Percentiles rank a stretch among this genome's conserved stretches.
Evolutionary conservation across 1,284 basidiomycete genomes (phyloP).

Genomic region (Microbotryum violaceum): DNA sequence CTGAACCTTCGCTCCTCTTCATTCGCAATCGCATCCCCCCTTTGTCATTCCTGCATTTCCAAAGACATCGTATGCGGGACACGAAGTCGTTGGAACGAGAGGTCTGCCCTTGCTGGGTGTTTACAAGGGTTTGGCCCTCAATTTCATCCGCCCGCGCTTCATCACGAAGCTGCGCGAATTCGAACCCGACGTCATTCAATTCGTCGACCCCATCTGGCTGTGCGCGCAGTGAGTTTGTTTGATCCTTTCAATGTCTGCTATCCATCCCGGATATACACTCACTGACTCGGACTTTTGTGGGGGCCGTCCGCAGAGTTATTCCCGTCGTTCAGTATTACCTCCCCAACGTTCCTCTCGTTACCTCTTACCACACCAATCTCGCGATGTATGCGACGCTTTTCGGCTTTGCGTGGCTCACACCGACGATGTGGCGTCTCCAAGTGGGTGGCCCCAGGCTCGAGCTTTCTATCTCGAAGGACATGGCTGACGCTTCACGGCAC

Average conservation of each 20-base stretch:
- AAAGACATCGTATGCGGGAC: slow-evolving; percentile 47
- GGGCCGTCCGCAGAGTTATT: slow-evolving; percentile 9
- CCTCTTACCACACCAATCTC: slow-evolving; percentile 52
- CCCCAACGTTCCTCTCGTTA: slow-evolving; percentile 47
- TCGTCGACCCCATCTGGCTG: slow-evolving; percentile 50
- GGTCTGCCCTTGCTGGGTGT: slow-evolving; percentile 50
- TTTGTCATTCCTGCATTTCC: neutral
- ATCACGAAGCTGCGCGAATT: slow-evolving; percentile 44
- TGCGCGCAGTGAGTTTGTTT: slow-evolving; percentile 38
- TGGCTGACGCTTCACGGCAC: slow-evolving; percentile 26
- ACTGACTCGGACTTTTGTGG: slow-evolving; percentile 12
- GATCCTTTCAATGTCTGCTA: neutral
- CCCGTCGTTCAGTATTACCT: slow-evolving; percentile 40
- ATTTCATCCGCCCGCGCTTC: slow-evolving; percentile 52
- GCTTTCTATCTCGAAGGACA: neutral
- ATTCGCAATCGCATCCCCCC: too few relatives aligned
- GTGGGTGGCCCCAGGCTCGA: neutral
- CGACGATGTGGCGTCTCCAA: slow-evolving; percentile 42
- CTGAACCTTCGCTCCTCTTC: too few relatives aligned
- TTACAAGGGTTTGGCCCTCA: slow-evolving; percentile 46
- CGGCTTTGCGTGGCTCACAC: slow-evolving; percentile 49
- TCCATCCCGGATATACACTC: slow-evolving; percentile 9
- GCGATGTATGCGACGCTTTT: slow-evolving; percentile 50
- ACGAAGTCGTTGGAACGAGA: slow-evolving; percentile 51
- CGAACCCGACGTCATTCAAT: slow-evolving; percentile 50